phyloP scores from a whole-genome alignment of 1,139 yeast genomes.

The Geotrichum carabidarum region DNA sequence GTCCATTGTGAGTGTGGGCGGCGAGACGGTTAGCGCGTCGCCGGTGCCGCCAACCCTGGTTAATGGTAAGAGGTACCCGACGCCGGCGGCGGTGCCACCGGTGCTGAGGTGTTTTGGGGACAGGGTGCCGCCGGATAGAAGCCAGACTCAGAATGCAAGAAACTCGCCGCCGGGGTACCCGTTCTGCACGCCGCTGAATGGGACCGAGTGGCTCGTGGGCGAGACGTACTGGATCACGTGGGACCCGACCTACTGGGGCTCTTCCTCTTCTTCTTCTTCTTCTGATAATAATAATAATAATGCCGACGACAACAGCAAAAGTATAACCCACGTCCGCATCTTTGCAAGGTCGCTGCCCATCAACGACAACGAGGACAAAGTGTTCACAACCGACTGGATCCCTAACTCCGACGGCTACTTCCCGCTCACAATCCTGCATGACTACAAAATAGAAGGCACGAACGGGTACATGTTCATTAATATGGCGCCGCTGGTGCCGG shows the following conservation, averaged over 20 bases:
- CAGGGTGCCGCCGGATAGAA: constrained; percentile 33
- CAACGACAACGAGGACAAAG: constrained; percentile 31
- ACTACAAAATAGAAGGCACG: constrained; percentile 30
- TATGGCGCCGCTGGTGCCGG: constrained; percentile 39
- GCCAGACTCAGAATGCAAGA: constrained; percentile 5
- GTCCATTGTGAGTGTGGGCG: constrained; percentile 31
- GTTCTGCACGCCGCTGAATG: constrained; percentile 40
- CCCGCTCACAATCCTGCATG: constrained; percentile 35
- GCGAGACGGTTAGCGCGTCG: constrained; percentile 31
- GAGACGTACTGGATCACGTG: constrained; percentile 45
- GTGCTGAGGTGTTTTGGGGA: constrained; percentile 41
- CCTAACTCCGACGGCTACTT: constrained; percentile 39
- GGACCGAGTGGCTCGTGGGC: constrained; percentile 42
- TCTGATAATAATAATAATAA: too few species aligned
- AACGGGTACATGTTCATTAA: constrained; percentile 38
- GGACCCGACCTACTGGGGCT: constrained; percentile 43
- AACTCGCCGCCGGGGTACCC: constrained; percentile 34
- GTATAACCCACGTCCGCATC: constrained; percentile 36
- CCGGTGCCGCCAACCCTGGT: constrained; percentile 38
- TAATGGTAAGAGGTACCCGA: constrained; percentile 29
- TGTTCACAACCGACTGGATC: constrained; percentile 36
- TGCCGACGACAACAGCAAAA: constrained; percentile 16
- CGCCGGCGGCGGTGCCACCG: constrained; percentile 38
- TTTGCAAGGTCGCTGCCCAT: constrained; percentile 36
- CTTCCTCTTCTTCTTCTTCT: too few species aligned